Base-by-base conservation (phyloP, 805 yeast species). In the Komagataella kurtzmanii region DNA sequence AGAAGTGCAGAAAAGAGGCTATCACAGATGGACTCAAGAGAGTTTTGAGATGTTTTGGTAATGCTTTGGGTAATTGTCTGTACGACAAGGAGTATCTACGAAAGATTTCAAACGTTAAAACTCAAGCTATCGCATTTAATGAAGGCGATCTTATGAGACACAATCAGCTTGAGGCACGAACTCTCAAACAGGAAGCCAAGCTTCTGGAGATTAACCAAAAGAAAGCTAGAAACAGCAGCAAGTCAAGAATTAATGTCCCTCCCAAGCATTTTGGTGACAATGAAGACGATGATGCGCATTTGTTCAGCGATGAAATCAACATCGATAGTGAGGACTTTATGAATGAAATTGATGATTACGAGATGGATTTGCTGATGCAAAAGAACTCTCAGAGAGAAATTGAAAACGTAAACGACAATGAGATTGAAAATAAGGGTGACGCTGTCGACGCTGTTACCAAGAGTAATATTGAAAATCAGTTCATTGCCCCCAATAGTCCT, bases 21-120 rank as follows among this genome's bases (percentile, higher is more conserved):
- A 76, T 83, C n/a, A 85, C 90, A 0, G 90, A 86, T 63, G 97
- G 86, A 0, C 66, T 85, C 53, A 89, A 88, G 65, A 71, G 93
- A 49, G 83, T 91, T 12, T 69, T 90, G 51, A 70, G 95, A 55
- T 81, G 84, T 56, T 87, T 88, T 60, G 96, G 95, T 44, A 79
- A 83, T 57, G 81, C 86, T 0, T 66, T 86, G 60, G 95, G 95
- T 1, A 86, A 86, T 59, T 86, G 95, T 65, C 73, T 86, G n/a
- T 86, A 86, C 59, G 95, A 86, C 61, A 82, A 82, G 58, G 80
- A 78, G 50, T 83, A 81, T 53, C 63, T 84, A 46, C 72, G 73
- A 44, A 69, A 75, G 53, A 71, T 81, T 51, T 69, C 72, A 48
- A 71, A 73, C 52, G 72, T 77, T 47, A 64, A 64, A 47, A 65